phyloP scores from a whole-genome alignment of 495 filamentous ascomycete species.

The Aspergillus mulundensis region DNA sequence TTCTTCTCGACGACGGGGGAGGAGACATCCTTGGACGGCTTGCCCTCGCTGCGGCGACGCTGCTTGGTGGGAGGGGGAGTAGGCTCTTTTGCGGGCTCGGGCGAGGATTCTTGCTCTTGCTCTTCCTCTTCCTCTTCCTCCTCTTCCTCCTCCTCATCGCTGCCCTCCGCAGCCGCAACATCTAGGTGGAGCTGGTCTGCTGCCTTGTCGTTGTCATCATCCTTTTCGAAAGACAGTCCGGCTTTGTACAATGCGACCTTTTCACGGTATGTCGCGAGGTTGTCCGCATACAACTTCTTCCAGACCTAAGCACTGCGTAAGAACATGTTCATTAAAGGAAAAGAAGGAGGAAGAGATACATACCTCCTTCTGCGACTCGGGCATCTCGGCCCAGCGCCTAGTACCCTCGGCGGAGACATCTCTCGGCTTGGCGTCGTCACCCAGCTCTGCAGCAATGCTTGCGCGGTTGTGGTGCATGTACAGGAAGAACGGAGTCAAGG shows the following conservation, averaged over 20 bases:
- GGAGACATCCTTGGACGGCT: slow-evolving; percentile 42
- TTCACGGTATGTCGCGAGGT: slow-evolving; percentile 68
- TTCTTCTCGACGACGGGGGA: slow-evolving; percentile 27
- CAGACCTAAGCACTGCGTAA: slow-evolving; percentile 48
- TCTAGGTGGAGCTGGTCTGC: slow-evolving; percentile 54
- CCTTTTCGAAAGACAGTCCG: slow-evolving; percentile 37
- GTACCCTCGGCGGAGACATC: slow-evolving; percentile 81
- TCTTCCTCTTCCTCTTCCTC: slow-evolving; percentile 39
- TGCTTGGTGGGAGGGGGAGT: slow-evolving; percentile 49
- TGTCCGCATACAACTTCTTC: slow-evolving; percentile 71
- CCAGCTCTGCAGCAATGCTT: slow-evolving; percentile 73
- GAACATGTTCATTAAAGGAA: slow-evolving; percentile 5
- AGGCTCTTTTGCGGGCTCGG: slow-evolving; percentile 49
- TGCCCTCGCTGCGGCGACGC: slow-evolving; percentile 44
- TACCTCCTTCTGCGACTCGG: slow-evolving; percentile 68
- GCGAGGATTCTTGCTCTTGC: slow-evolving; percentile 47
- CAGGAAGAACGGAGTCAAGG: slow-evolving; percentile 89
- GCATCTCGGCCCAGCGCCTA: slow-evolving; percentile 75
- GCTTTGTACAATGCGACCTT: slow-evolving; percentile 71
- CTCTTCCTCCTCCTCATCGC: slow-evolving; percentile 36
- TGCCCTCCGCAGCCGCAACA: slow-evolving; percentile 50
- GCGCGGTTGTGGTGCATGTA: slow-evolving; percentile 81
- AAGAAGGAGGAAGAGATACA: slow-evolving; percentile 24
- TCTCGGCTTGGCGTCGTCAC: slow-evolving; percentile 62
- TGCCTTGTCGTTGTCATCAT: slow-evolving; percentile 58